These are phyloP conservation scores for Dorcoceras hygrometricum DNA, from an alignment of 257 asterid genomes.

Conservation along the genomic window DNA sequence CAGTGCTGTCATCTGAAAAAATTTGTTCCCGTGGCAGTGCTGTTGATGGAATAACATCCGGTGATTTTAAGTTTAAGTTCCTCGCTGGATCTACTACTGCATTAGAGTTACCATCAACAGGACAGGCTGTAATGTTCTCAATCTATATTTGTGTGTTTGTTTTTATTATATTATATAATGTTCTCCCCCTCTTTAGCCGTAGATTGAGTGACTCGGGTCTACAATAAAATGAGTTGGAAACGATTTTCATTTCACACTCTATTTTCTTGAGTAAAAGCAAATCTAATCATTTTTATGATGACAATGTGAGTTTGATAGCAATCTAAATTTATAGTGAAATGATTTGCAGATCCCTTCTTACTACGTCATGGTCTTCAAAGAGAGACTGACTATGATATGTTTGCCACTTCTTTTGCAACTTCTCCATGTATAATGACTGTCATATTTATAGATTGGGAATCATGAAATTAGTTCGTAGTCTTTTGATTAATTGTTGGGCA, in stretches of 20 bases:
- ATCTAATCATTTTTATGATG: neutral
- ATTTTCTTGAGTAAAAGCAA: neutral
- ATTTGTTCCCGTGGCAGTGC: conserved; percentile 33
- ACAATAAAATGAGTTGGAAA: conserved; percentile 10
- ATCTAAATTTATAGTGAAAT: neutral
- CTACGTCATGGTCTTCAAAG: conserved; percentile 10
- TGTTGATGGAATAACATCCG: conserved; percentile 35
- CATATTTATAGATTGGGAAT: conserved; percentile 9
- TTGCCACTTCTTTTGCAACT: conserved; percentile 17
- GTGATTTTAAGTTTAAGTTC: conserved; percentile 82
- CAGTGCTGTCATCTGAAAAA: conserved; percentile 41
- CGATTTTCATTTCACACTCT: conserved; percentile 3
- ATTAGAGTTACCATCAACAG: conserved; percentile 45
- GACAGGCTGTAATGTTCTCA: conserved; percentile 45
- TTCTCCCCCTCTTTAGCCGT: conserved; percentile 1
- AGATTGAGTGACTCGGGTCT: neutral
- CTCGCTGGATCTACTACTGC: conserved; percentile 56
- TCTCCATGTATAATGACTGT: conserved; percentile 6
- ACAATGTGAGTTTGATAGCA: neutral
- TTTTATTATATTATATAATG: neutral
- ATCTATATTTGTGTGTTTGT: neutral
- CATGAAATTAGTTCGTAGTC: neutral
- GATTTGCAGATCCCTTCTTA: neutral
- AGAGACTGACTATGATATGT: neutral
- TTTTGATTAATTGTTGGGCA: neutral